phyloP scores from a whole-genome alignment of 2,329 filamentous ascomycete genomes.

The Aspergillus carbonarius region DNA sequence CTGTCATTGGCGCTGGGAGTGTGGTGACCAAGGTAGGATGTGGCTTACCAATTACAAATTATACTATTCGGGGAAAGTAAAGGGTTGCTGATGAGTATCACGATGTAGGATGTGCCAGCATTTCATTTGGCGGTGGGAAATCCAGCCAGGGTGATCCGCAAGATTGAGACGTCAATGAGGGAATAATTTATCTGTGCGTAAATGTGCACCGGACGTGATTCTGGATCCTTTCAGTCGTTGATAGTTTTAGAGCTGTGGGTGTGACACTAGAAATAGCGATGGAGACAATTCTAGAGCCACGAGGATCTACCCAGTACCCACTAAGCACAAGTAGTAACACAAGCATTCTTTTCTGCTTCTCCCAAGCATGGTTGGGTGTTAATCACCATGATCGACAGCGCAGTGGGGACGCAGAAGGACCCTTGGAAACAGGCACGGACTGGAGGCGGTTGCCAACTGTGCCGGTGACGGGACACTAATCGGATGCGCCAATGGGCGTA shows the following conservation, averaged over 20 bases:
- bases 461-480: not conserved
- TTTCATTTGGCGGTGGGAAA: conserved; percentile 45
- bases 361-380: not conserved
- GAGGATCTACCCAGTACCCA: not conserved
- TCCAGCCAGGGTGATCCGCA: conserved; percentile 40
- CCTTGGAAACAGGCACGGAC: not conserved
- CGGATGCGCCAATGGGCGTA: not conserved
- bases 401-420: not conserved
- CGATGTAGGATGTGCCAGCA: conserved; percentile 39
- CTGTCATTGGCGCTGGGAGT: conserved; percentile 74
- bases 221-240: too few relatives aligned
- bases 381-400: not conserved
- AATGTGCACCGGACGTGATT: not conserved
- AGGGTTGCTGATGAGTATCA: conserved; percentile 2
- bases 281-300: not conserved
- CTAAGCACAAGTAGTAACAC: not conserved
- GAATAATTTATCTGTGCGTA: conserved; percentile 6
- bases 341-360: not conserved
- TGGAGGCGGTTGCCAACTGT: not conserved
- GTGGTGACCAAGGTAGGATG: conserved; percentile 71
- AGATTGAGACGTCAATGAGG: conserved; percentile 39
- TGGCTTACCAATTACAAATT: not conserved
- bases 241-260: too few relatives aligned
- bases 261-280: too few relatives aligned
- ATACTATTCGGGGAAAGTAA: not conserved